Conservation (phyloP, 2,329 filamentous ascomycete species). For the Aspergillaceae sp. region DNA sequence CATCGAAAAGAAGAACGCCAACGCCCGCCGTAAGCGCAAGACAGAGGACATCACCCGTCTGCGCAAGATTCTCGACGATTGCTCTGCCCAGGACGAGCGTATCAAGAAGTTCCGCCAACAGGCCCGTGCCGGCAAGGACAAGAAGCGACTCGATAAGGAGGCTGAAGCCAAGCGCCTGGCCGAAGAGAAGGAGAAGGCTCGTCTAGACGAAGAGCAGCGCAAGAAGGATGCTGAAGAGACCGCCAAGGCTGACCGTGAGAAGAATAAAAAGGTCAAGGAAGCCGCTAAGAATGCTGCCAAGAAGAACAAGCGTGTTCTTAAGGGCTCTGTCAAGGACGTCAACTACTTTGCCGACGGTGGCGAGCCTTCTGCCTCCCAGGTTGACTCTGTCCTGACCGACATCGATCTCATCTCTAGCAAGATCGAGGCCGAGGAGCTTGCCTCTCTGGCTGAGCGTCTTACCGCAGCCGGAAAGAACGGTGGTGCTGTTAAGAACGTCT, state of each 20-base stretch:
- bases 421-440: slow-evolving; percentile 86
- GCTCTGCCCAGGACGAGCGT: slow-evolving; percentile 75
- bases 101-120: slow-evolving; percentile 96
- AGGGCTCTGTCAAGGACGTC: slow-evolving; percentile 88
- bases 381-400: slow-evolving; percentile 75
- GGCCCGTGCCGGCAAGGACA: slow-evolving; percentile 90
- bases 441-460: slow-evolving; percentile 70
- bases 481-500: slow-evolving; percentile 77
- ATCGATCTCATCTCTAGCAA: slow-evolving; percentile 81
- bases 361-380: slow-evolving; percentile 63
- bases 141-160: slow-evolving; percentile 83
- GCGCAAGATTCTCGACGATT: slow-evolving; percentile 81
- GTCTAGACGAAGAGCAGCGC: slow-evolving; percentile 71
- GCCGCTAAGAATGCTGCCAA: slow-evolving; percentile 97
- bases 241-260: slow-evolving; percentile 75
- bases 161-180: slow-evolving; percentile 78
- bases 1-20: slow-evolving; percentile 96
- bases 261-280: slow-evolving; percentile 93
- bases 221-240: slow-evolving; percentile 77
- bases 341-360: slow-evolving; percentile 80
- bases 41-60: slow-evolving; percentile 90
- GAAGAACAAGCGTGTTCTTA: slow-evolving; percentile 99
- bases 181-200: slow-evolving; percentile 75
- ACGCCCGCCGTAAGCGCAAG: slow-evolving; percentile 98
- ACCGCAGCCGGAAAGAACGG: slow-evolving; percentile 66